A percentile compares a stretch with the other conserved stretches of the same genome.
phyloP scores from a whole-genome alignment of 192 early-diverging fungal genomes.

The Coemansia sp. region DNA sequence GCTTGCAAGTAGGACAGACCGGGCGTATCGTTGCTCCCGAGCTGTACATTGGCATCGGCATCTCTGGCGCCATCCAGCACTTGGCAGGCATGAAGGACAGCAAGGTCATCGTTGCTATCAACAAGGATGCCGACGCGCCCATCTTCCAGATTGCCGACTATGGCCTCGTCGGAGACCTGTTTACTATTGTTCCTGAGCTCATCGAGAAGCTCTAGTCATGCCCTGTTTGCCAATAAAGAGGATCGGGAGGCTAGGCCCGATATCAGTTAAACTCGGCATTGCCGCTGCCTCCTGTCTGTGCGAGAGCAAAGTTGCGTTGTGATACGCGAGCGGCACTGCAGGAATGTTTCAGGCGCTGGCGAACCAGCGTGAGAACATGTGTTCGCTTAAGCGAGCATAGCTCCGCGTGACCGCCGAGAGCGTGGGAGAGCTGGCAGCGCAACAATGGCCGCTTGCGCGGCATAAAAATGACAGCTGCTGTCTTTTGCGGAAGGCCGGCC shows the following conservation, averaged over 20 bases:
- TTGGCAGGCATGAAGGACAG: constrained; percentile 99
- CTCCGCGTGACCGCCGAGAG: background rate
- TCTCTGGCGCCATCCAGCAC: constrained; percentile 97
- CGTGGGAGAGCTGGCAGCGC: constrained; percentile 15
- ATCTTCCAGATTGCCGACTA: constrained; percentile 99
- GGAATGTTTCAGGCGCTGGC: background rate
- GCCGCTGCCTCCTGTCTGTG: background rate
- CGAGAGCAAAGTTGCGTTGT: background rate
- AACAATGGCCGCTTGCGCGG: background rate
- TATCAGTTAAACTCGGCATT: background rate
- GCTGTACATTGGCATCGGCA: constrained; percentile 94
- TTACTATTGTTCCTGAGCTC: constrained; percentile 90
- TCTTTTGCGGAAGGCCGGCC: too few species aligned
- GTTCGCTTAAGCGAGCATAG: background rate
- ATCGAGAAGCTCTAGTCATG: constrained; percentile 75
- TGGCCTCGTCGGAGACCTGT: constrained; percentile 94
- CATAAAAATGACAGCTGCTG: too few species aligned
- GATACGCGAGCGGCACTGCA: background rate
- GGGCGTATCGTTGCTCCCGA: constrained; percentile 98
- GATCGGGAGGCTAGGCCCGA: background rate
- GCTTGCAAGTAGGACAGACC: constrained; percentile 97
- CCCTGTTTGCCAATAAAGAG: background rate
- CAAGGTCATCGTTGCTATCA: constrained; percentile 98
- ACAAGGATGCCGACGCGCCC: constrained; percentile 97
- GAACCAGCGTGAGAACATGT: constrained; percentile 3